Base-by-base conservation (phyloP, 2,329 filamentous ascomycete genomes). In the Diatrype stigma region DNA sequence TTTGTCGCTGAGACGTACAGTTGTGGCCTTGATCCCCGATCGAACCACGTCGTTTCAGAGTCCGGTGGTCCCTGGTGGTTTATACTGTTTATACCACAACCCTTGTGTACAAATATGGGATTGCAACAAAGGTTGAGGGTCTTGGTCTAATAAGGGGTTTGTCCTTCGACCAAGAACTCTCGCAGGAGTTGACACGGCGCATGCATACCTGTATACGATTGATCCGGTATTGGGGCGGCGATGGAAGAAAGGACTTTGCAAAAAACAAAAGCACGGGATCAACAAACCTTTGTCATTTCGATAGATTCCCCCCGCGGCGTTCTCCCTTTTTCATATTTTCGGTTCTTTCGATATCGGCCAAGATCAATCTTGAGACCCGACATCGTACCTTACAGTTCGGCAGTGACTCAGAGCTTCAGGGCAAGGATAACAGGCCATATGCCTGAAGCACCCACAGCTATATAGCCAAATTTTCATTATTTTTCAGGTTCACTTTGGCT, bases 21-120 rank as follows among this genome's bases (percentile, higher is more conserved):
- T 37, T 42, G n/a, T 49, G 42, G 42, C 51, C 28, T 21, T 32
- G 37, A 40, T 42, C 19, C 46, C 37, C 48, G 21, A 38, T 46
- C 42, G 51, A 45, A 42, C 45, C 46, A 26, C 45, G 37, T 42
- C 47, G 50, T 21, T 54, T 47, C 35, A 21, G 45, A 42, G 57
- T 47, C 42, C 48, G 48, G 52, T 48, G 22, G 51, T 55, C 51
- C 50, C 51, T 52, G 57, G 52, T 49, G 54, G 51, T 51, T 59
- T 52, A 30, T 30, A 30, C 10, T 10, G 51, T 51, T 59, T 52
- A 30, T 30, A 30, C 10, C 26, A 30, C 46, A 62, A 63, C 56
- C 49, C 59, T 58, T 60, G 58, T 69, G 65, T 69, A 68, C 64
- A 64, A 67, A 51, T 67, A 67, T 54, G 56, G 58, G 57, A 58